Evolutionary conservation across 768 basidiomycete genomes (phyloP).

Genomic region (Macrolepiota dolichaula): DNA sequence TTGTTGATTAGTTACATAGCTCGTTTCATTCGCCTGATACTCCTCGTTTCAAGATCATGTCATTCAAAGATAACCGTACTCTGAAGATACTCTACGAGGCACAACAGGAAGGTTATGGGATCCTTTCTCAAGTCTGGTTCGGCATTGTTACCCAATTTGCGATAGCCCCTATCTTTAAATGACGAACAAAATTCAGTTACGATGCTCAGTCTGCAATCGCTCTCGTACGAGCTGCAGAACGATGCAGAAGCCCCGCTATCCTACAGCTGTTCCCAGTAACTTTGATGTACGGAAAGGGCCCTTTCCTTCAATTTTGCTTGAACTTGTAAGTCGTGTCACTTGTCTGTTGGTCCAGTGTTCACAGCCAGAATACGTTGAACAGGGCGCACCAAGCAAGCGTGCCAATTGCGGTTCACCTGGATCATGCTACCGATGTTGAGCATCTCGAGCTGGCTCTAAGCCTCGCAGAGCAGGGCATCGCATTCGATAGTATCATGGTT

Average conservation of each 20-base stretch:
- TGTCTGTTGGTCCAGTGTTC: not conserved
- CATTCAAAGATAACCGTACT: conserved; percentile 34
- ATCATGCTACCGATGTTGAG: conserved; percentile 44
- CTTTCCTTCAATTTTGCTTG: conserved; percentile 42
- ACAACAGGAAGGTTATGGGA: conserved; percentile 39
- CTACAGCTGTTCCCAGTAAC: conserved; percentile 45
- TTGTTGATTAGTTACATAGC: not conserved
- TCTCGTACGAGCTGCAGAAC: conserved; percentile 44
- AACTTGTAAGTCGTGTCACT: conserved; percentile 26
- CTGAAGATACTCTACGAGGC: conserved; percentile 37
- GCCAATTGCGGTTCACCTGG: conserved; percentile 45
- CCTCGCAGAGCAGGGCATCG: conserved; percentile 42
- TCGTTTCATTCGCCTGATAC: not conserved
- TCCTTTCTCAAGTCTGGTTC: conserved; percentile 40
- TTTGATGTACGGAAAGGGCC: conserved; percentile 40
- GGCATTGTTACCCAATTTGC: not conserved
- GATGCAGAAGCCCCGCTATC: conserved; percentile 42
- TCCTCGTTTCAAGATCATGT: conserved; percentile 11
- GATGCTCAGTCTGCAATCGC: conserved; percentile 42
- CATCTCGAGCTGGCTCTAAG: conserved; percentile 42
- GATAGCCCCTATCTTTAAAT: not conserved
- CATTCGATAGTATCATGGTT: conserved; percentile 49
- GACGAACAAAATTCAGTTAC: conserved; percentile 27
- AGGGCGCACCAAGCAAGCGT: conserved; percentile 45
- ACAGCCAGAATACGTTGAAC: not conserved